Base-by-base conservation (phyloP, 768 basidiomycete genomes). In the Leucogyrophana mollusca region DNA sequence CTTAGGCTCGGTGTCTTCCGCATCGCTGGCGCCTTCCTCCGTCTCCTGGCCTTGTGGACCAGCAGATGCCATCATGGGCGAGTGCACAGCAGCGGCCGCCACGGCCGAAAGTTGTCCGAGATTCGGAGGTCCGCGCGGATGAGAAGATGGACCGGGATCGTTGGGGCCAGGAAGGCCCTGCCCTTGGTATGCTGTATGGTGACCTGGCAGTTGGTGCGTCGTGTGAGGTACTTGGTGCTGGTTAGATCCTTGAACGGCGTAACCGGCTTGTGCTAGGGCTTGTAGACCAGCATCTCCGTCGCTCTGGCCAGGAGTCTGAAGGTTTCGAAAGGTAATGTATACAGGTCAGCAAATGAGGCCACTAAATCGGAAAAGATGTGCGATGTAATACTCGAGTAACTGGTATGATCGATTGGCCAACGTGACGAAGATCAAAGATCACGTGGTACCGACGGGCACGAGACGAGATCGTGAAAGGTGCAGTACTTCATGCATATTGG, bases 101-200 rank as follows among this genome's bases (percentile, higher is more conserved):
- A 53, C 62, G 0, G 76, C 75, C 25, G 77, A 76, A 50, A 83
- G 66, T 44, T 83, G 82, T 10, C 79, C 80, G 1, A 83, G 68
- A 46, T 77, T 79, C 4, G 83, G 84, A 3, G 83, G 83, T 0
- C 83, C 84, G 4, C 79, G 77, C 4, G 82, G 83, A 55, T 85
- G 85, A 0, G 82, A 82, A 3, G 84, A 85, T n/a, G 84, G 82
- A 7, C 85, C 84, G 2, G 83, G 81, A 49, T 87, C 83, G 27
- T 76, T 77, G 39, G 83, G 75, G 16, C 75, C 75, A 14, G 80
- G 73, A 23, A 80, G 57, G 1, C 73, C 76, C 57, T 52, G 59
- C 1, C 62, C 54, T 54, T 16, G 18, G n/a, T 27, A 6, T 61
- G 70, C 49, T 38, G 74, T 64, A 58, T 78, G 78, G 46, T 75